Base-by-base conservation (phyloP, 192 early-diverging fungal species). In the Backusella luteola region DNA sequence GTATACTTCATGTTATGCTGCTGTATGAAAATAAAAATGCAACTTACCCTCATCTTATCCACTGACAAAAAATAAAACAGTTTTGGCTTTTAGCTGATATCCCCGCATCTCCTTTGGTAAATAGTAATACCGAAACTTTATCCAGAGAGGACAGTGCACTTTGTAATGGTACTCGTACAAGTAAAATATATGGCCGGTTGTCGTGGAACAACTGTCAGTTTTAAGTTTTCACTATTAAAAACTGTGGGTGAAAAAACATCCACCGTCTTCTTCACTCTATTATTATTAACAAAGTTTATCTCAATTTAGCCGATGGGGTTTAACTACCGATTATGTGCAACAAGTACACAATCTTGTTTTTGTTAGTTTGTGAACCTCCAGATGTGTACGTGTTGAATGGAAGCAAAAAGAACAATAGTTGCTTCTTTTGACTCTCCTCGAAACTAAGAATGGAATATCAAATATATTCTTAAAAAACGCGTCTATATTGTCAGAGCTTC, bases 121-220 rank as follows among this genome's bases (percentile, higher is more conserved):
- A 63, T 63, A 63, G 56, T 63, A 63, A 29, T 29, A 12, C 56
- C 56, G 56, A 63, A 29, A 14, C 26, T 63, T 63, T 63, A 63
- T 63, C 56, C 56, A 63, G 56, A 63, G 56, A 63, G 56, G 56
- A 63, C 56, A 63, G 56, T 63, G 56, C 56, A 63, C 26, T 63
- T 63, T 63, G 21, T 63, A 29, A 26, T 14, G 14, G 23, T 63
- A 12, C 11, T 12, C 26, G 3, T 32, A 32, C 32, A 32, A 32
- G 12, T 63, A 29, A 63, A 29, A 3, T 12, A 1, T 1, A 63
- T 29, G 56, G 9, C 4, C 11, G 56, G 23, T 29, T 63, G 26
- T 26, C 56, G 56, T 63, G 56, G 23, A 63, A 63, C 56, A 63
- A 63, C 56, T 26, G 56, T 29, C 56, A 63, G 12, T 63, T 63